Conservation (phyloP, 2,329 filamentous ascomycete species). For the Aspergillus floridensis region DNA sequence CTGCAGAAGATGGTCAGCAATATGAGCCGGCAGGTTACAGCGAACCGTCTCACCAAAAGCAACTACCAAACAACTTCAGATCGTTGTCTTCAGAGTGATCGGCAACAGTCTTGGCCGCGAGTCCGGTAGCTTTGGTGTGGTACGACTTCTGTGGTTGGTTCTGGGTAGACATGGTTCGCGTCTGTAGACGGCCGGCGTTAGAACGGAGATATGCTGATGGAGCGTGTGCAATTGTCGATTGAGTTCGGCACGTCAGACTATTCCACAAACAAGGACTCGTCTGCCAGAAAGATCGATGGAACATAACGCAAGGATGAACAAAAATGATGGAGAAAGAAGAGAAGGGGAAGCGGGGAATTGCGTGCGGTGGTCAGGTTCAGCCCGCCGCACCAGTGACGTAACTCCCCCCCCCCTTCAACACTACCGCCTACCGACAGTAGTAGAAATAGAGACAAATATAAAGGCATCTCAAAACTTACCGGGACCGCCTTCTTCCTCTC, state of each 20-base stretch:
- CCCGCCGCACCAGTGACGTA: conserved; percentile 14
- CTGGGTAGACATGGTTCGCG: conserved; percentile 47
- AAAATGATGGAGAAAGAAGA: neutral
- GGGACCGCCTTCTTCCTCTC: conserved; percentile 58
- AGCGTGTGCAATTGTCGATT: neutral
- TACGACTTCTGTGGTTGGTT: conserved; percentile 62
- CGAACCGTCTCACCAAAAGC: conserved; percentile 67
- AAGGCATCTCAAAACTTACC: conserved; percentile 42
- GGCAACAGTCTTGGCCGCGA: conserved; percentile 66
- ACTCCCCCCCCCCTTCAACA: neutral
- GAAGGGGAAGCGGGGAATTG: neutral
- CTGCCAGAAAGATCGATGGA: neutral
- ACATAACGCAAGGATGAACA: neutral
- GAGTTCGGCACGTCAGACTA: neutral
- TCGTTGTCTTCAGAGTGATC: conserved; percentile 68
- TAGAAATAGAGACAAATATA: neutral
- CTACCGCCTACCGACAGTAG: neutral
- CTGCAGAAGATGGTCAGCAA: conserved; percentile 41
- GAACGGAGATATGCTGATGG: conserved; percentile 4
- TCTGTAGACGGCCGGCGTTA: conserved; percentile 13
- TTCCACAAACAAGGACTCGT: neutral
- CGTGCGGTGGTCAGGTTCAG: neutral
- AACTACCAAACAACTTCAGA: conserved; percentile 76
- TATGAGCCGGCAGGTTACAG: neutral
- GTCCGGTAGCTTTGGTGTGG: conserved; percentile 69